phyloP scores from a whole-genome alignment of 208 protist species.

The Naegleria lovaniensis region DNA sequence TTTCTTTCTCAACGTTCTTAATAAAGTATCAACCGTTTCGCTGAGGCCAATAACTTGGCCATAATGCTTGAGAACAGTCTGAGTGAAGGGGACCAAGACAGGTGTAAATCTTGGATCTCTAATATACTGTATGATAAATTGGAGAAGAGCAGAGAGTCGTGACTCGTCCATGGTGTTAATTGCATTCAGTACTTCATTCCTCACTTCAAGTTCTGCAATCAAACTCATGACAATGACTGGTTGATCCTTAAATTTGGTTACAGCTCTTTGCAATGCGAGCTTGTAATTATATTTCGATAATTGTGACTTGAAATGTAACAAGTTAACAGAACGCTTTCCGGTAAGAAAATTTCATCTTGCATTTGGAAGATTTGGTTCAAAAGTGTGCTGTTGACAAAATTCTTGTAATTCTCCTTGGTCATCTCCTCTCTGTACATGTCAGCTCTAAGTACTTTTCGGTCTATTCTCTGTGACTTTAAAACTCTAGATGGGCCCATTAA shows the following conservation, averaged over 20 bases:
- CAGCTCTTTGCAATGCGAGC: neutral
- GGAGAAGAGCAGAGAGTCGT: neutral
- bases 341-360: slow-evolving; percentile 1
- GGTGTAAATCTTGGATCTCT: neutral
- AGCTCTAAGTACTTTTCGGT: neutral
- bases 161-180: neutral
- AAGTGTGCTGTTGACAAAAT: neutral
- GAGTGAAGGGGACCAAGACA: neutral
- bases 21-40: neutral
- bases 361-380: neutral
- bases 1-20: neutral
- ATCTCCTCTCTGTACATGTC: slow-evolving; percentile 1
- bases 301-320: neutral
- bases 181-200: neutral
- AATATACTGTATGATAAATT: neutral
- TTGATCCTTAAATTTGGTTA: neutral
- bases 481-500: neutral
- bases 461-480: slow-evolving; percentile 5
- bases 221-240: neutral
- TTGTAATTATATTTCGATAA: neutral
- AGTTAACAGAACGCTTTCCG: neutral
- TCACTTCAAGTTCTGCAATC: neutral
- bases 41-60: neutral
- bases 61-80: neutral
- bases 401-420: neutral